These are phyloP conservation scores for Aspergillus steynii DNA, from an alignment of 495 filamentous ascomycete species.

Conservation along the genomic window DNA sequence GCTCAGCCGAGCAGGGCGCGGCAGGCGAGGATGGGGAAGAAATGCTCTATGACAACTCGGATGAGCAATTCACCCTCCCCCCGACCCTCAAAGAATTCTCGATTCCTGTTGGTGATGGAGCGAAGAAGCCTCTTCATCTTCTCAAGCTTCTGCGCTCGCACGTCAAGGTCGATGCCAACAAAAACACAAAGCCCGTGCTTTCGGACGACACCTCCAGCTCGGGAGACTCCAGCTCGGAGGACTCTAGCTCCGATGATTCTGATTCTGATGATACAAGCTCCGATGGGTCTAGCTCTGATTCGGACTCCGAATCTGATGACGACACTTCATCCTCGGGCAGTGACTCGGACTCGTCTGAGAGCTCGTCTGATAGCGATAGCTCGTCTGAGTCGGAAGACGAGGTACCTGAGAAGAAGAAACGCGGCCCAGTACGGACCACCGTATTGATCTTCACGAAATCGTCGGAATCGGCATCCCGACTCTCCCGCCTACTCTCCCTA, in stretches of 20 bases:
- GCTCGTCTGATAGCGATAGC: slow-evolving; percentile 4
- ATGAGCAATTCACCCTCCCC: slow-evolving; percentile 62
- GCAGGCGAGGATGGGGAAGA: slow-evolving; percentile 29
- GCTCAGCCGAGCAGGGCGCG: slow-evolving; percentile 42
- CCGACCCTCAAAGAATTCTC: slow-evolving; percentile 68
- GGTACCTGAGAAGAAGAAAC: background rate
- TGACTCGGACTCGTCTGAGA: slow-evolving; percentile 16
- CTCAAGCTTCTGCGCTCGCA: slow-evolving; percentile 41
- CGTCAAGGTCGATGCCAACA: slow-evolving; percentile 31
- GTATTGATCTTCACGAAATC: slow-evolving; percentile 86
- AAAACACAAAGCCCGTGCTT: slow-evolving; percentile 6
- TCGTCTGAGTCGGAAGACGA: slow-evolving; percentile 22
- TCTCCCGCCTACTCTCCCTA: slow-evolving; percentile 72
- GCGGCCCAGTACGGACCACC: slow-evolving; percentile 18
- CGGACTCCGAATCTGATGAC: slow-evolving; percentile 21
- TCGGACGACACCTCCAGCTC: slow-evolving; percentile 2
- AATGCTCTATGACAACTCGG: slow-evolving; percentile 22
- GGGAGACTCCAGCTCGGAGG: background rate
- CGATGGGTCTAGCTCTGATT: slow-evolving; percentile 27
- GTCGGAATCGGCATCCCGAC: slow-evolving; percentile 78
- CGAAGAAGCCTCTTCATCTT: slow-evolving; percentile 84
- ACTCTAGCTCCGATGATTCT: slow-evolving; percentile 21
- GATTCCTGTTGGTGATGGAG: slow-evolving; percentile 70
- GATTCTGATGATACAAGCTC: slow-evolving; percentile 28
- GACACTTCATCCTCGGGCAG: slow-evolving; percentile 10